Evolutionary conservation across 2,329 filamentous ascomycete genomes (phyloP).

Genomic region (Tolypocladium ophioglossoides): DNA sequence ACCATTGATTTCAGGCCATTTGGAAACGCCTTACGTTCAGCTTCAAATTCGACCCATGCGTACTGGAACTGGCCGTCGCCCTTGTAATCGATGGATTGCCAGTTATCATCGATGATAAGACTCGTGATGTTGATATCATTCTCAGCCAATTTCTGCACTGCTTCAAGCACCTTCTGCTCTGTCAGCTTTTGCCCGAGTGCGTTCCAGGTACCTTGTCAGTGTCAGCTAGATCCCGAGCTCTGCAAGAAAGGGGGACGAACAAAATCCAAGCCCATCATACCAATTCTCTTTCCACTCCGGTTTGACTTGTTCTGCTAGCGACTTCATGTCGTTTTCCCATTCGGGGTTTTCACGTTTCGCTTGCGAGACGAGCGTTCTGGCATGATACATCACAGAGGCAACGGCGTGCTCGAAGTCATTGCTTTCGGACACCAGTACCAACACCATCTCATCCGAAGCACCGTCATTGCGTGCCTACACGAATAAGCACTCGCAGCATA

Average conservation of each 20-base stretch:
- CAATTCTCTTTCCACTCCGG: constrained; percentile 71
- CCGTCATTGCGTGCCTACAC: constrained; percentile 56
- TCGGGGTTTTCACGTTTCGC: constrained; percentile 32
- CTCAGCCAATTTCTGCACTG: constrained; percentile 59
- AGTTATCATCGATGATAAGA: constrained; percentile 94
- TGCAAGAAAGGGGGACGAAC: constrained; percentile 30
- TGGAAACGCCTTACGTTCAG: constrained; percentile 69
- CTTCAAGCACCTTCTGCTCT: constrained; percentile 66
- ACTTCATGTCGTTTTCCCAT: constrained; percentile 33
- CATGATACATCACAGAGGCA: constrained; percentile 77
- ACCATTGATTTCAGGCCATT: constrained; percentile 65
- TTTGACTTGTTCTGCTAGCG: constrained; percentile 36
- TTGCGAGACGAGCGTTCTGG: constrained; percentile 43
- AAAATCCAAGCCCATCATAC: constrained; percentile 90
- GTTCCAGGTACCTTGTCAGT: constrained; percentile 69
- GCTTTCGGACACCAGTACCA: constrained; percentile 60
- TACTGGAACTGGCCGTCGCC: constrained; percentile 43
- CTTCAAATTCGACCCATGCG: constrained; percentile 78
- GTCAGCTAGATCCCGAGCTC: constrained; percentile 6
- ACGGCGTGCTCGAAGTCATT: constrained; percentile 65
- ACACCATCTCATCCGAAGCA: constrained; percentile 39
- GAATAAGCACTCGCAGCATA: constrained; percentile 4
- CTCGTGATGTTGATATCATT: constrained; percentile 70
- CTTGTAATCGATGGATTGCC: constrained; percentile 62
- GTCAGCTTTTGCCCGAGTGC: constrained; percentile 74